Evolutionary conservation across 2,329 filamentous ascomycete genomes (phyloP).

Genomic region (Cladophialophora bantiana): DNA sequence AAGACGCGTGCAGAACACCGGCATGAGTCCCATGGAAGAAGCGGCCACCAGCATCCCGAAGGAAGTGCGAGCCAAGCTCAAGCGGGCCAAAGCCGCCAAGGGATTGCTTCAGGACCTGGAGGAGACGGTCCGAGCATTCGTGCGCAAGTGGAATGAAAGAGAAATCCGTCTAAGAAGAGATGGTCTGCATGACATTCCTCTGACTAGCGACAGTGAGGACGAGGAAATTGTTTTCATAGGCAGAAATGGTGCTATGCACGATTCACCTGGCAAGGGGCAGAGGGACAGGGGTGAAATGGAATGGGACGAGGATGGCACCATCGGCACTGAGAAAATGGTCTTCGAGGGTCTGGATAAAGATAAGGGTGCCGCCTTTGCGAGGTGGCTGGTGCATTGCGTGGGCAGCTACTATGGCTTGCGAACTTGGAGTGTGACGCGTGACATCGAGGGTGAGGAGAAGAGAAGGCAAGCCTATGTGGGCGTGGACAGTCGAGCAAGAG

Average conservation of each 20-base stretch:
- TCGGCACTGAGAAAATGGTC: conserved; percentile 70
- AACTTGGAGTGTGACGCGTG: conserved; percentile 72
- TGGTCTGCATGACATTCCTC: conserved; percentile 54
- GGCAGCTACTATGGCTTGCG: conserved; percentile 89
- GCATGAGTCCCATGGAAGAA: conserved; percentile 45
- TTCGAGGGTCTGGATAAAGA: conserved; percentile 82
- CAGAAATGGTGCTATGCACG: conserved; percentile 67
- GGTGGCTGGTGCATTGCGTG: conserved; percentile 92
- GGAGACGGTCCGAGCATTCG: conserved; percentile 79
- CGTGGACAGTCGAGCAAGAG: conserved; percentile 58
- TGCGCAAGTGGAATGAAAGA: conserved; percentile 65
- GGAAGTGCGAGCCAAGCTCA: conserved; percentile 80
- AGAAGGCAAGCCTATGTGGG: conserved; percentile 78
- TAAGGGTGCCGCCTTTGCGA: conserved; percentile 81
- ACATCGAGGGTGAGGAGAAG: conserved; percentile 33
- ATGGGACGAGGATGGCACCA: conserved; percentile 42
- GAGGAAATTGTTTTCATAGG: conserved; percentile 94
- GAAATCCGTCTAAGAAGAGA: conserved; percentile 57
- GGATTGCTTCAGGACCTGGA: conserved; percentile 84
- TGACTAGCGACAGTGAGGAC: conserved; percentile 57
- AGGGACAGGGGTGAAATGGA: conserved; percentile 55
- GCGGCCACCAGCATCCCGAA: conserved; percentile 67
- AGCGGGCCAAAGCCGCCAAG: conserved; percentile 78
- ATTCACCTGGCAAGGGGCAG: conserved; percentile 62
- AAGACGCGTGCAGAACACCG: conserved; percentile 43